Base-by-base conservation (phyloP, 2,329 filamentous ascomycete species). In the Elsinoe ampelina region DNA sequence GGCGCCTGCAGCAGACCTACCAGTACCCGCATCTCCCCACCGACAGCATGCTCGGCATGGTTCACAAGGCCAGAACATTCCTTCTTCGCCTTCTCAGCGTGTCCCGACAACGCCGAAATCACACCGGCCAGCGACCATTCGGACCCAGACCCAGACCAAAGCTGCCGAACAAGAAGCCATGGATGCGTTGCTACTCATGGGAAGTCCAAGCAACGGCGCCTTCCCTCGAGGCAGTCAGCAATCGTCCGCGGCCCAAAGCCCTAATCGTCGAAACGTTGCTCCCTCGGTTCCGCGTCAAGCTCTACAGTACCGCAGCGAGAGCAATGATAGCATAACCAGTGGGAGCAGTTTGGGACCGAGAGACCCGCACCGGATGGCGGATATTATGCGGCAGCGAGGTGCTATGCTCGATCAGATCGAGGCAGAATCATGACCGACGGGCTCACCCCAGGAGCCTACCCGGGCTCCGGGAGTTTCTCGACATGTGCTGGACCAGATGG, bases 161-260 rank as follows among this genome's bases (percentile, higher is more conserved):
- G 80, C 86, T 60, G 76, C 75, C 54, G 88, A 93, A 66, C 86
- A 90, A 65, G 88, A 92, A 64, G 88, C 88, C 5, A 83, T 92
- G 47, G 87, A 91, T 66, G 86, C 86, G 0, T 72, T 93, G 20
- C 75, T 92, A 22, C 90, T 91, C 65, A 86, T 93, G 82, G 89
- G 87, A 65, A 56, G 54, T 48, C 54, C 54, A 2, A 55, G 52
- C 36, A 41, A 55, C 13, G 52, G 52, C 12, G 54, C 42, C n/a
- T 56, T 56, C 32, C 54, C 54, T n/a, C 12, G 22, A n/a, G 41
- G 54, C n/a, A 45, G 42, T 32, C 42, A 45, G 34, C 42, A 47
- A 32, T 56, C 54, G n/a, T 56, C 54, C 12, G 54, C 54, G 13
- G 42, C 39, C 2, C 54, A 56, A 45, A 56, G 54, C 19, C 54